phyloP scores from a whole-genome alignment of 2,329 filamentous ascomycete species.

The Phaeosphaeria sp. region DNA sequence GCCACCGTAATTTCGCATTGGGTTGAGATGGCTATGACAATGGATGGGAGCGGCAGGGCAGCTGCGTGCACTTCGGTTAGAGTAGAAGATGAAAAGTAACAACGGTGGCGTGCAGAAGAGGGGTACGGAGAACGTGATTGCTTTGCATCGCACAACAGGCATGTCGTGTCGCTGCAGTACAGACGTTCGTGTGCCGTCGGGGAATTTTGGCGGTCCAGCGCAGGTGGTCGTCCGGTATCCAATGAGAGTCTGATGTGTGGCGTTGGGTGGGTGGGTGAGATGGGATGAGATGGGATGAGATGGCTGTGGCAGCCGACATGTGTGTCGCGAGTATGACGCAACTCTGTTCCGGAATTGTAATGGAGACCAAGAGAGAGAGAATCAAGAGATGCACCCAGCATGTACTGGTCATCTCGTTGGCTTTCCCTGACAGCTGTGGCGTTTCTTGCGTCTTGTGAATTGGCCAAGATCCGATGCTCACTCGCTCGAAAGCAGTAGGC shows the following conservation, averaged over 20 bases:
- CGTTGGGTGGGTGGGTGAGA: neutral
- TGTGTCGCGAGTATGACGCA: neutral
- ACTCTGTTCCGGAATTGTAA: neutral
- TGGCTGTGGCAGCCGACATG: neutral
- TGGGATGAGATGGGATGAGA: neutral
- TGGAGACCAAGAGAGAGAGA: neutral
- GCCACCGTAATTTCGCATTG: neutral
- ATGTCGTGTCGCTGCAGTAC: conserved; percentile 11
- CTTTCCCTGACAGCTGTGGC: conserved; percentile 6
- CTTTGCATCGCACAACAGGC: conserved; percentile 12
- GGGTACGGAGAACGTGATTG: conserved; percentile 21
- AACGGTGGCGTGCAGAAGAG: conserved; percentile 12
- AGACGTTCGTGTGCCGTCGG: conserved; percentile 9
- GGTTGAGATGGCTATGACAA: neutral
- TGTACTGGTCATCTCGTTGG: conserved; percentile 4
- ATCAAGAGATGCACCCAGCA: neutral
- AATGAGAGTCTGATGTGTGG: neutral
- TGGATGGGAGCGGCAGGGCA: neutral
- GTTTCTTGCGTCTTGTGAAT: conserved; percentile 10
- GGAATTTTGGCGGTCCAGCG: conserved; percentile 12
- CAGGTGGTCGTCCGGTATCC: neutral
- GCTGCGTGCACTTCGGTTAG: neutral
- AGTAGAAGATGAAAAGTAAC: neutral
- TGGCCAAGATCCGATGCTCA: conserved; percentile 5
- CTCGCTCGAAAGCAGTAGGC: conserved; percentile 12